Base-by-base conservation (phyloP, 129 eudicot genomes). In the Rutidosis leptorrhynchoides region DNA sequence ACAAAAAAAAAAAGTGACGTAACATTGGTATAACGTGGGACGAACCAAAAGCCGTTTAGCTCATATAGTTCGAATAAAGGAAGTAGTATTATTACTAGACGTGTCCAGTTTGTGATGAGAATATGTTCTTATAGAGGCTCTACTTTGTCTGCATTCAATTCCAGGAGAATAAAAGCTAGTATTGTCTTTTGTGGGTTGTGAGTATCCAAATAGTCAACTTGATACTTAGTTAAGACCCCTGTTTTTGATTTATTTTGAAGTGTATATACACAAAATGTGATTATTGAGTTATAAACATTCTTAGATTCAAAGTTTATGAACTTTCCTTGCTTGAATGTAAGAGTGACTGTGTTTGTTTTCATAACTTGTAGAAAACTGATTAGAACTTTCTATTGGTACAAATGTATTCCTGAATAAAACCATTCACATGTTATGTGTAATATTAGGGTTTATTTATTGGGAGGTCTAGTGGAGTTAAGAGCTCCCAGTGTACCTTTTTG, bases 401-500 rank as follows among this genome's bases (percentile, higher is more conserved):
- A 14, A 26, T 67, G 27, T 40, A 26, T 72, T 64, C n/a, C 25
- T 68, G 60, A 51, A 51, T 65, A 63, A 64, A 30, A 48, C 17
- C 55, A 12, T 64, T 53, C 6, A 19, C 69, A 17, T 62, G 43
- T 33, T 33, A 46, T 55, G 35, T 0, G 22, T 65, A 7, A 15
- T 77, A 46, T 65, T 65, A 92, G 98, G 86, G 87, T 57, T 77
- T 88, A 76, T 83, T 80, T 21, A 20, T 69, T 52, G 81, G 88
- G 74, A 78, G 81, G 71, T 58, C 83, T 62, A 67, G 72, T 53
- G 87, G 83, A 49, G 76, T 92, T 26, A 77, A 76, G 78, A 88
- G 88, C 78, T 78, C 95, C 35, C 90, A 84, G 23, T 88, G 95
- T 71, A 86, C 73, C 83, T 79, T 86, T 62, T 73, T 80, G 71